Evolutionary conservation across 1,139 yeast genomes (phyloP), one percentile per base, ranked within the genome.

Genomic region (Komagataea norvegica): DNA sequence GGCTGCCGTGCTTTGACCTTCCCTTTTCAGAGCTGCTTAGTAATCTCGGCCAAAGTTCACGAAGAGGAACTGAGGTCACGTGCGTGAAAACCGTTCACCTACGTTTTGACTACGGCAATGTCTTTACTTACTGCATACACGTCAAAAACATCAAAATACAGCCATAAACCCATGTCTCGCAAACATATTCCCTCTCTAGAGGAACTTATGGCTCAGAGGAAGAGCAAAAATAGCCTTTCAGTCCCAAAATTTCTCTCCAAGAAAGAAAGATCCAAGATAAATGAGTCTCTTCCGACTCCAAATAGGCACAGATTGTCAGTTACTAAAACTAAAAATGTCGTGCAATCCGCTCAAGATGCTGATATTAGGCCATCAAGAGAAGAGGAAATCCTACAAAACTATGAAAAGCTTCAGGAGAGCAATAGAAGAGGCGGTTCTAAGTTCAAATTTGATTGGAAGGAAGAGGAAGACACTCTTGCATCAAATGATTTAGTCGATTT

Each of bases 391-490:
- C 10, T 3, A 5, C 13, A 27, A 14, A 25, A 19, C 8, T 23
- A 26, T 13, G 22, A 25, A 19, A 21, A 31, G 20, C 37, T 31
- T 13, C 27, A 23, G 25, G 31, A 20, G 17, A 31, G 7, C 20
- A 38, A 37, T 31, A 40, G 30, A 24, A 40, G 41, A 40, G 35
- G 48, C 29, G 44, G 48, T 38, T 46, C 52, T n/a, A 71, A 69
- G 48, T 83, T 82, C 59, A 68, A 68, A 10, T 86, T 85, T 57
- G 83, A 73, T 10, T 86, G 95, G 95, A 70, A 72, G 41, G 66
- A 63, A 1, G 63, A 66, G 0, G 93, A 83, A 15, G 95, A 86
- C 53, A 83, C 94, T 0, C 54, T 75, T 0, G 51, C 51, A 1
- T 64, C 61, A 2, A 65, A 64, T 41, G 64, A 63, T 36, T 77